phyloP scores from a whole-genome alignment of 179 eudicot species.

The Carnegiea gigantea region DNA sequence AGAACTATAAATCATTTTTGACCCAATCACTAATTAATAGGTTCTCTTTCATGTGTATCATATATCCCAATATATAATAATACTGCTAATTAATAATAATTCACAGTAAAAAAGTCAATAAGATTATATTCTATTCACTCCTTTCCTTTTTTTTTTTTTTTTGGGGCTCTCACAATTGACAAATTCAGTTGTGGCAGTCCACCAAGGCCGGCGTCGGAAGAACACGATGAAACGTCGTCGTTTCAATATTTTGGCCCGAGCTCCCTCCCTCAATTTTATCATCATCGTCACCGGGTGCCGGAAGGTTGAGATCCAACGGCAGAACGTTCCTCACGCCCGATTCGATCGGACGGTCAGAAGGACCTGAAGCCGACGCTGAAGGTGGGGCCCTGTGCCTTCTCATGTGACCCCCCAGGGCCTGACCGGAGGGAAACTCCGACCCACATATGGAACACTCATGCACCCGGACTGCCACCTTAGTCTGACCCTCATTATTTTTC shows the following conservation, averaged over 20 bases:
- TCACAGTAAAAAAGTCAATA: slow-evolving; percentile 20
- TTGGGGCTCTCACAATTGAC: neutral
- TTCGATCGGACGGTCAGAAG: slow-evolving; percentile 5
- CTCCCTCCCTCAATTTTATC: neutral
- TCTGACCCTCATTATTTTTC: neutral
- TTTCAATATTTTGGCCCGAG: slow-evolving; percentile 20
- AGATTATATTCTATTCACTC: neutral
- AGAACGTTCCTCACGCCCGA: slow-evolving; percentile 23
- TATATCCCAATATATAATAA: slow-evolving; percentile 12
- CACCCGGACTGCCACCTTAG: slow-evolving; percentile 27
- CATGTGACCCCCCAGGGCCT: slow-evolving; percentile 86
- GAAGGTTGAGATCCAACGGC: slow-evolving; percentile 48
- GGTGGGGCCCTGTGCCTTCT: slow-evolving; percentile 49
- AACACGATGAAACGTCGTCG: slow-evolving; percentile 40
- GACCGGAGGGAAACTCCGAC: slow-evolving; percentile 74
- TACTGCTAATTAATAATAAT: slow-evolving; percentile 20
- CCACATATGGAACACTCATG: slow-evolving; percentile 82
- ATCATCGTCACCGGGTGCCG: slow-evolving; percentile 36
- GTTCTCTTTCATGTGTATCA: neutral
- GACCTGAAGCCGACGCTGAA: neutral
- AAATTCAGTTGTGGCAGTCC: slow-evolving; percentile 38
- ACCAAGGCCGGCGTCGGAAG: slow-evolving; percentile 39
- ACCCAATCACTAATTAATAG: neutral
- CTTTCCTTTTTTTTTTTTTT: neutral
- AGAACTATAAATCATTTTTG: neutral